Base-by-base conservation (phyloP, 2,329 filamentous ascomycete genomes). In the Colletotrichum orbiculare region DNA sequence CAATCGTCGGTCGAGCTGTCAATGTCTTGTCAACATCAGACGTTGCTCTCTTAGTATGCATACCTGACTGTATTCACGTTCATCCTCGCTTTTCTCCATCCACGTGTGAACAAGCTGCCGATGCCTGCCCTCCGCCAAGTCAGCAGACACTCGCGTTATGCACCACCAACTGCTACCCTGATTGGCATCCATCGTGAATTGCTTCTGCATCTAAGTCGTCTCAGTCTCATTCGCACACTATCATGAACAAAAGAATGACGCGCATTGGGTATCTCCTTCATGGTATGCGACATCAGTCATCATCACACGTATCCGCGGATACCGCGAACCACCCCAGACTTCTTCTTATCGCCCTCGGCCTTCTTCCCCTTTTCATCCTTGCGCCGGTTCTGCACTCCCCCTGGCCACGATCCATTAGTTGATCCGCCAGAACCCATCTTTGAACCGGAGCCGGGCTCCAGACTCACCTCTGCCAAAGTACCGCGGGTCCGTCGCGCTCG, bases 351-450 rank as follows among this genome's bases (percentile, higher is more conserved):
- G 1, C 73, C 69, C 10, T 83, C 82, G 6, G 83, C 80, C 43
- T 76, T 77, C 68, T 82, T 83, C 39, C 84, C 82, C 66, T 85
- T 85, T 69, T 78, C 79, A 2, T 86, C 82, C 69, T 85, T 82
- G 4, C 80, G 80, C 37, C 78, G 72, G 70, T 82, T 85, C 68
- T 84, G 82, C 8, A 83, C 76, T 25, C 82, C 81, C 15, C 83
- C 83, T 82, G 70, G 17, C 50, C 54, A 41, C 25, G 41, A n/a
- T 47, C 33, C 33, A 57, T 45, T 63, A 53, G 49, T 64, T 53
- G 50, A 57, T 50, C 54, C 52, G 39, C 54, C 38, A 42, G 49
- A 82, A 65, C 9, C 82, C 68, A 80, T 80, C 62, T 50, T 38
- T 48, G 46, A 62, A 52, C 41, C 39, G 37, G 37, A 66, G 43